Conservation (phyloP, 2,329 filamentous ascomycete species). For the Alternaria viburni region DNA sequence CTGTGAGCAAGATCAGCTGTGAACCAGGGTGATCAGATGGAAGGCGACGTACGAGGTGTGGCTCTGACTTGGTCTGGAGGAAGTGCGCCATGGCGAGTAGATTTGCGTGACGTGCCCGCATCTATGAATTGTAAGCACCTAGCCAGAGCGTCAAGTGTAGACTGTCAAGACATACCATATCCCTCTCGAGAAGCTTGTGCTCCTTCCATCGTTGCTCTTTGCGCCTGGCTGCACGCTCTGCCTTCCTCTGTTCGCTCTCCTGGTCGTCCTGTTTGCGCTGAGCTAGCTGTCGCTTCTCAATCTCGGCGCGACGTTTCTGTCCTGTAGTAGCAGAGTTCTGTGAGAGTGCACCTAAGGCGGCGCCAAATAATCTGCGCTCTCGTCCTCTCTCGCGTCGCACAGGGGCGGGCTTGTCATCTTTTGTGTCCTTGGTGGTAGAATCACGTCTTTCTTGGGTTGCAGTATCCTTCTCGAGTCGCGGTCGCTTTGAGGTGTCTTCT, state of each 20-base stretch:
- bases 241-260: slow-evolving; percentile 72
- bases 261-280: slow-evolving; percentile 74
- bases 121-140: slow-evolving; percentile 57
- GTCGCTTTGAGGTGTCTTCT: slow-evolving; percentile 60
- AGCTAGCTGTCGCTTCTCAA: slow-evolving; percentile 81
- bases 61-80: slow-evolving; percentile 73
- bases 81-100: slow-evolving; percentile 74
- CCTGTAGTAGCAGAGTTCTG: slow-evolving; percentile 68
- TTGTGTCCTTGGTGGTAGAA: slow-evolving; percentile 18
- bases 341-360: slow-evolving; percentile 77
- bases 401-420: slow-evolving; percentile 46
- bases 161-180: slow-evolving; percentile 65
- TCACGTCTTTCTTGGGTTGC: slow-evolving; percentile 23
- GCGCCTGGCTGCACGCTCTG: slow-evolving; percentile 69
- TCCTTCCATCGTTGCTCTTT: slow-evolving; percentile 67
- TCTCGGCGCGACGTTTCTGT: slow-evolving; percentile 75
- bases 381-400: slow-evolving; percentile 73
- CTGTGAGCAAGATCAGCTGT: slow-evolving; percentile 55
- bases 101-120: slow-evolving; percentile 76
- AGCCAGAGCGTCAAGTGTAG: neutral
- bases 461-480: slow-evolving; percentile 53
- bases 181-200: slow-evolving; percentile 76
- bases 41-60: slow-evolving; percentile 69
- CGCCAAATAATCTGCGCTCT: slow-evolving; percentile 84
- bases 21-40: neutral